phyloP scores from a whole-genome alignment of 495 filamentous ascomycete genomes.

The Penicillium cinerascens region DNA sequence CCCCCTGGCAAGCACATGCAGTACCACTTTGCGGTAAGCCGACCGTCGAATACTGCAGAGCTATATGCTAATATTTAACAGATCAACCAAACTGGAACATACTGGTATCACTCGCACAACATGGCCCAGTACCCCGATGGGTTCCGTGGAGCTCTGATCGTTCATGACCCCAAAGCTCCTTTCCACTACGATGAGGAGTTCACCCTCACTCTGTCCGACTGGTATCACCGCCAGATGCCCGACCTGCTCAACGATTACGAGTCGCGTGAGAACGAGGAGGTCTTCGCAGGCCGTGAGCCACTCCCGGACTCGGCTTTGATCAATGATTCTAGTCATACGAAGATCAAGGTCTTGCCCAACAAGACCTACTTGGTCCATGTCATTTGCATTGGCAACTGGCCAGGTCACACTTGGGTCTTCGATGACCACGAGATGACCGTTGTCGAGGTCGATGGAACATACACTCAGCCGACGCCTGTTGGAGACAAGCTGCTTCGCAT shows the following conservation, averaged over 20 bases:
- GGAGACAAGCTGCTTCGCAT: conserved; percentile 58
- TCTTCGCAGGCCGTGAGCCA: conserved; percentile 51
- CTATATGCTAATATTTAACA: conserved; percentile 21
- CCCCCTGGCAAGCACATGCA: conserved; percentile 53
- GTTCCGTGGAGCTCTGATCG: conserved; percentile 65
- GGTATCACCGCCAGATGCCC: conserved; percentile 59
- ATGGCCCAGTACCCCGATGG: conserved; percentile 78
- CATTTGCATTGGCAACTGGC: conserved; percentile 61
- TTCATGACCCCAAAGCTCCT: conserved; percentile 65
- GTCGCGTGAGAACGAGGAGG: conserved; percentile 48
- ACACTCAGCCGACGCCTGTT: conserved; percentile 50
- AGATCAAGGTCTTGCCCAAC: conserved; percentile 43
- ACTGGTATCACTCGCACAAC: conserved; percentile 82
- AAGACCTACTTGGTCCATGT: conserved; percentile 66
- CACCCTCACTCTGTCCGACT: conserved; percentile 62
- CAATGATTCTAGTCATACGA: conserved; percentile 55
- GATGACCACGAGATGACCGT: conserved; percentile 58
- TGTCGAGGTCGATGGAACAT: conserved; percentile 73
- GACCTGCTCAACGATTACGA: conserved; percentile 51
- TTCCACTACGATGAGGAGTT: conserved; percentile 69
- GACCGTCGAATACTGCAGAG: conserved; percentile 16
- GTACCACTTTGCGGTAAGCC: conserved; percentile 71
- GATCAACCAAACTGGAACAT: conserved; percentile 73
- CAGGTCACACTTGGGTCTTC: conserved; percentile 52
- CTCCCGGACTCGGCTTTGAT: conserved; percentile 64